Base-by-base conservation (phyloP, 2,329 filamentous ascomycete species). In the Ophiostoma perfectum region DNA sequence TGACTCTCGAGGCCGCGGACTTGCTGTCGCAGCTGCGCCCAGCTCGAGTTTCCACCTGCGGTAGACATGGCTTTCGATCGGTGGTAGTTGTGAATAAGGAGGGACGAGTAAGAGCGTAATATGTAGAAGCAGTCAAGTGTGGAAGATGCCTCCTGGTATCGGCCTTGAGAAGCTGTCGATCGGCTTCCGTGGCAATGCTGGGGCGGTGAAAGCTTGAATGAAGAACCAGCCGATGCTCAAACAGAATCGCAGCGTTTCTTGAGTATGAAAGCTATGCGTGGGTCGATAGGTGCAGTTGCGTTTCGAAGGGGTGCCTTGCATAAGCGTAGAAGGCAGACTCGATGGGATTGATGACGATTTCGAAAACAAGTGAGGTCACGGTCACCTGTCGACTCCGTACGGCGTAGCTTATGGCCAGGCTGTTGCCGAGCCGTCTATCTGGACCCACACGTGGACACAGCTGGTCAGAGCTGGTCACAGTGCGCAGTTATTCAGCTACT, bases 1-100 rank as follows among this genome's bases (percentile, higher is more conserved):
- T 98, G 94, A 70, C 90, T 92, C 79, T 99, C 95, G 71, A 97
- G 83, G 62, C 88, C 87, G 75, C 95, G 86, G 71, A 93, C 92
- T 80, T 98, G 94, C 78, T 97, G 93, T 75, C 95, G 91, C 73
- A 98, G 85, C 81, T 97, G 93, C 75, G 92, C 89, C 95, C 95
- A 99, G 80, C 93, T 89, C 72, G 85, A 83, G 71, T 72, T 72
- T 65, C 72, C 71, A 60, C 68, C 62, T 41, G 67, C 70, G 49
- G 52, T n/a, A 18, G 71, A 71, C 72, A 73, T 73, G 27, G 60
- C 45, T 64, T n/a, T 27, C 27, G 27, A 27, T 27, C 27, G 27
- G 38, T 11, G 36, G 4, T 42, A 2, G 5, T 5, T 18, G 5
- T 18, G 16, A 18, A 8, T 55, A 16, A 55, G 5, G 27, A 27